Conservation (phyloP, 2,329 filamentous ascomycete genomes). For the Westerdykella ornata region DNA sequence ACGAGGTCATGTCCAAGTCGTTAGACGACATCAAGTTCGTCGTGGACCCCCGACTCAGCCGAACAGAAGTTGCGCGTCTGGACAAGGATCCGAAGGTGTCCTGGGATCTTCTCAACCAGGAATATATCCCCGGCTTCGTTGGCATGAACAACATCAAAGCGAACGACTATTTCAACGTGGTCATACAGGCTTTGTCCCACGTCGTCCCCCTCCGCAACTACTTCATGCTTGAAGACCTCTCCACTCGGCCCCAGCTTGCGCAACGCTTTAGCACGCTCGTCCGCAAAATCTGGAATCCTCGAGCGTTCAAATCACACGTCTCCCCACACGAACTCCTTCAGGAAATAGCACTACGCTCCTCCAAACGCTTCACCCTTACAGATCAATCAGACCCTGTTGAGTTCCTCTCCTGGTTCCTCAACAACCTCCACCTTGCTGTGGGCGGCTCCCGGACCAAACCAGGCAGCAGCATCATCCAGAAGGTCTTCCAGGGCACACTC, state of each 20-base stretch:
- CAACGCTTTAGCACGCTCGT: slow-evolving; percentile 83
- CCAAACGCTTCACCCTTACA: slow-evolving; percentile 86
- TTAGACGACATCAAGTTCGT: slow-evolving; percentile 98
- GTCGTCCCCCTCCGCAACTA: slow-evolving; percentile 85
- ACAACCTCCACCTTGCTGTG: slow-evolving; percentile 85
- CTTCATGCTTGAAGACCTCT: slow-evolving; percentile 80
- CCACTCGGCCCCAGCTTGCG: slow-evolving; percentile 68
- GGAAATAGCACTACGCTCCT: slow-evolving; percentile 82
- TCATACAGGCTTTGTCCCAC: slow-evolving; percentile 86
- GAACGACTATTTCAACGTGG: slow-evolving; percentile 96
- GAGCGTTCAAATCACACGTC: slow-evolving; percentile 92
- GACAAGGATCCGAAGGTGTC: slow-evolving; percentile 60
- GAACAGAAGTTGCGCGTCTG: slow-evolving; percentile 69
- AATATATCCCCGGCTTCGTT: slow-evolving; percentile 89
- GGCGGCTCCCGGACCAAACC: slow-evolving; percentile 86
- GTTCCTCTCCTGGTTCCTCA: slow-evolving; percentile 95
- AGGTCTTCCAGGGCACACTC: slow-evolving; percentile 86
- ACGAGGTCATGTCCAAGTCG: slow-evolving; percentile 90
- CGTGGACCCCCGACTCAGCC: slow-evolving; percentile 80
- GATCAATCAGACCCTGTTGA: slow-evolving; percentile 92
- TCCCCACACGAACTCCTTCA: slow-evolving; percentile 96
- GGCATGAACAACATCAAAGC: slow-evolving; percentile 99
- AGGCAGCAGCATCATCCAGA: slow-evolving; percentile 78
- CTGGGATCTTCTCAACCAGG: slow-evolving; percentile 74
- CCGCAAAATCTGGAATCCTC: slow-evolving; percentile 96